Percentiles rank a stretch among this genome's conserved stretches.
These are phyloP conservation scores for Chaetomium tenue DNA, from an alignment of 495 filamentous ascomycete genomes.

Conservation along the genomic window DNA sequence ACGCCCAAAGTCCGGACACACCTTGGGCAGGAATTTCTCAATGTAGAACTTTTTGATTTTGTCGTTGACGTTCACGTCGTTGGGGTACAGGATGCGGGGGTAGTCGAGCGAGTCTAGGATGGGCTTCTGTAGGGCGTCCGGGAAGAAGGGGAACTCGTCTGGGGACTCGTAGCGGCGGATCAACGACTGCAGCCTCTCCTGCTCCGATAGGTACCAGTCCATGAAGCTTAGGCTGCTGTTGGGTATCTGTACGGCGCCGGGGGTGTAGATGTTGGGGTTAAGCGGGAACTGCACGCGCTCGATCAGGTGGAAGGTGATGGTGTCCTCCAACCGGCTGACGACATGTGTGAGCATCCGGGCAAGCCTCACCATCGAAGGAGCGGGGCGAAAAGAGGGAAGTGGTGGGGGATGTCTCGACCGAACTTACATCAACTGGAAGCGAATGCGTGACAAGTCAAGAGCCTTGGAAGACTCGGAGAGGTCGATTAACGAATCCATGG, in stretches of 20 bases:
- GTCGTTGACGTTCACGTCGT: conserved; percentile 87
- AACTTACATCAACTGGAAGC: conserved; percentile 88
- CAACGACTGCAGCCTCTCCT: conserved; percentile 87
- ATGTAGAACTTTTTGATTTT: conserved; percentile 84
- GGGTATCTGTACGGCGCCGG: conserved; percentile 81
- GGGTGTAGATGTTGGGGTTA: conserved; percentile 80
- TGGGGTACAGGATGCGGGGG: conserved; percentile 86
- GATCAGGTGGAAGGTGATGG: conserved; percentile 97
- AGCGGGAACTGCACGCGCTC: conserved; percentile 96
- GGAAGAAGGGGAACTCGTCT: conserved; percentile 98
- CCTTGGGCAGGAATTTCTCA: conserved; percentile 73
- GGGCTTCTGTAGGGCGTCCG: conserved; percentile 71
- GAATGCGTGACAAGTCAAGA: conserved; percentile 86
- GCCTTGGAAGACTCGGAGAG: conserved; percentile 78
- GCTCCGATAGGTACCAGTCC: conserved; percentile 88
- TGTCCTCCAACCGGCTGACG: conserved; percentile 90
- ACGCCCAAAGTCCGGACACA: conserved; percentile 67
- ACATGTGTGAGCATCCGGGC: conserved; percentile 13
- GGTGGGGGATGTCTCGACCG: background rate
- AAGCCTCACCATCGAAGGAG: background rate
- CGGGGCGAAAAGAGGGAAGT: too few species aligned
- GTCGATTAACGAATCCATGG: conserved; percentile 89
- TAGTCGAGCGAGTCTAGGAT: conserved; percentile 87
- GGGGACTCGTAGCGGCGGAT: conserved; percentile 94
- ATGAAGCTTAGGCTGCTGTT: conserved; percentile 69